Conservation (phyloP, 1,284 basidiomycete genomes). For the Cryptococcus sp. region DNA sequence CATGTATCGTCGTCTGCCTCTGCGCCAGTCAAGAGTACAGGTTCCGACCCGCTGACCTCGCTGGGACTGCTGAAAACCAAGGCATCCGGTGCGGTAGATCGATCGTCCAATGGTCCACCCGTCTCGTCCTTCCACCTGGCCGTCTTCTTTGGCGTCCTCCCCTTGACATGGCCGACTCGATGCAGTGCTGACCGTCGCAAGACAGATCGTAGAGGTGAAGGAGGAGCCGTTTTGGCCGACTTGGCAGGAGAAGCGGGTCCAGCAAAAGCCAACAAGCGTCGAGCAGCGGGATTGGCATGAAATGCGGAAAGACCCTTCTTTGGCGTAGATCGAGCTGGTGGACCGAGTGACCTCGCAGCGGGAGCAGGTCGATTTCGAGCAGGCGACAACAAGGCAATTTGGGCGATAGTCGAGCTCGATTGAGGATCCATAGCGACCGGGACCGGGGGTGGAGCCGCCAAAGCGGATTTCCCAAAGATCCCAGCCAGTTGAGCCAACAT, state of each 20-base stretch:
- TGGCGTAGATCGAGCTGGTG: conserved; percentile 4
- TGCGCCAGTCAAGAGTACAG: conserved; percentile 1
- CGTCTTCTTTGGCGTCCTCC: conserved; percentile 53
- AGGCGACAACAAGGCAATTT: background rate
- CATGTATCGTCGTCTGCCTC: background rate
- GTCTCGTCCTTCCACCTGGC: conserved; percentile 87
- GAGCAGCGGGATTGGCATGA: conserved; percentile 9
- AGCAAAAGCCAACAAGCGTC: conserved; percentile 5
- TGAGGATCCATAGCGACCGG: background rate
- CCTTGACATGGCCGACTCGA: conserved; percentile 11
- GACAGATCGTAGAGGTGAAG: conserved; percentile 53
- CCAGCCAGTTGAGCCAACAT: conserved; percentile 9
- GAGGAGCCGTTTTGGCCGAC: conserved; percentile 58
- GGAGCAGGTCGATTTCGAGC: background rate
- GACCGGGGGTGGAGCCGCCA: background rate
- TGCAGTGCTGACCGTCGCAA: conserved; percentile 7
- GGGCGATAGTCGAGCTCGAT: background rate
- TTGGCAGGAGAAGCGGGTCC: conserved; percentile 1
- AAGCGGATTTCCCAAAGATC: conserved; percentile 9
- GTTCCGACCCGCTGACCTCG: background rate
- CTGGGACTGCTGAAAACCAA: conserved; percentile 1
- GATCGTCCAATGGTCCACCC: conserved; percentile 62
- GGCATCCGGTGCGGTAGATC: conserved; percentile 1
- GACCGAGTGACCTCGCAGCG: background rate
- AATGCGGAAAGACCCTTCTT: background rate